These are phyloP conservation scores for Clitopilus passeckerianus DNA, from an alignment of 768 basidiomycete species.

Conservation along the genomic window DNA sequence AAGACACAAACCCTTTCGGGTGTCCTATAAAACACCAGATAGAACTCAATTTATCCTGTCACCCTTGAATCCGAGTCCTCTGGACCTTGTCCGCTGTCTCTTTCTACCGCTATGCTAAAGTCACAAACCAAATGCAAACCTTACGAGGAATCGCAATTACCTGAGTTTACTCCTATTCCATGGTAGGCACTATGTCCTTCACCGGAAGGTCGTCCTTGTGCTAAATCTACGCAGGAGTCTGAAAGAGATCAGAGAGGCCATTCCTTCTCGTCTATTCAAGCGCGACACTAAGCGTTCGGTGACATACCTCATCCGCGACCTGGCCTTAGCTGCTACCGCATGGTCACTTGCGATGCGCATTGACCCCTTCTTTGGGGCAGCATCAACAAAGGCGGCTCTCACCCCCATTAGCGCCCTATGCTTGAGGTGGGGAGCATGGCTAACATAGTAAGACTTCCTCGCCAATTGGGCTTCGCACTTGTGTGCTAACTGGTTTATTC, in stretches of 20 bases:
- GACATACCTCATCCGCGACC: slow-evolving; percentile 38
- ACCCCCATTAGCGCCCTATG: slow-evolving; percentile 31
- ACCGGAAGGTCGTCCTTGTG: not conserved
- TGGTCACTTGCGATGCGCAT: slow-evolving; percentile 39
- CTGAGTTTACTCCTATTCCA: slow-evolving; percentile 39
- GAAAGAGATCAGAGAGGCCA: slow-evolving; percentile 44
- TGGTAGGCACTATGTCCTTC: slow-evolving; percentile 26
- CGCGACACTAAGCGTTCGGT: slow-evolving; percentile 36
- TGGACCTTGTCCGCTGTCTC: not conserved
- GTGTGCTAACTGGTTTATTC: not conserved
- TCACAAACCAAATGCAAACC: not conserved
- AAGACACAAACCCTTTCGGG: not conserved
- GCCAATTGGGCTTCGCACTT: not conserved
- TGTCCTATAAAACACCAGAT: not conserved
- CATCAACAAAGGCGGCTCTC: slow-evolving; percentile 15
- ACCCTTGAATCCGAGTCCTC: not conserved
- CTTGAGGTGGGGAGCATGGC: slow-evolving; percentile 39
- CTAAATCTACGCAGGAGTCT: slow-evolving; percentile 30
- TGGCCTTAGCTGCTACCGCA: slow-evolving; percentile 34
- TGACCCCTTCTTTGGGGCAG: slow-evolving; percentile 34
- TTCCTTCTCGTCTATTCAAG: slow-evolving; percentile 40
- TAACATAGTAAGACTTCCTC: slow-evolving; percentile 33
- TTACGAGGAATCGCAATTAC: slow-evolving; percentile 14
- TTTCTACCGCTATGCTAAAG: not conserved
- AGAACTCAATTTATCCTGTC: not conserved